Evolutionary conservation across 257 asterid genomes (phyloP).

Genomic region (Galeopsis tetrahit): DNA sequence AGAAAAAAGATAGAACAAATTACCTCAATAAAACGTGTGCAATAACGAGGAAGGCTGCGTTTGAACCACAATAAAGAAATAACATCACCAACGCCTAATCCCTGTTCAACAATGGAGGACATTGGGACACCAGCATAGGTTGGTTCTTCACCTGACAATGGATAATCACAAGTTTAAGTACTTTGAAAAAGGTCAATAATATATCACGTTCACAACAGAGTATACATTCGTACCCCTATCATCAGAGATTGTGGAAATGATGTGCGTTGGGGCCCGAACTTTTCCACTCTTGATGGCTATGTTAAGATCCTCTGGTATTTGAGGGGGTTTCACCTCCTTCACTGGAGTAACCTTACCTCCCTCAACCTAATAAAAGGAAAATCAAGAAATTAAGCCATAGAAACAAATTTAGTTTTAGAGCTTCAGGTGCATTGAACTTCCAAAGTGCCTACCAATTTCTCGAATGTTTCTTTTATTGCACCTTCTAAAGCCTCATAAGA

Average conservation of each 20-base stretch:
- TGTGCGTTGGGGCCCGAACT: constrained; percentile 99
- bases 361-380: constrained; percentile 53
- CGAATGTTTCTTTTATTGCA: constrained; percentile 78
- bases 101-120: constrained; percentile 97
- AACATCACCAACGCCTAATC: constrained; percentile 98
- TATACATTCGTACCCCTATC: constrained; percentile 71
- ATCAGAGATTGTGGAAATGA: constrained; percentile 96
- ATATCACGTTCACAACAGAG: constrained; percentile 4
- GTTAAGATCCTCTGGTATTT: constrained; percentile 96
- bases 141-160: constrained; percentile 92
- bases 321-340: constrained; percentile 93
- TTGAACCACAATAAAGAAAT: constrained; percentile 97
- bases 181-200: constrained; percentile 7
- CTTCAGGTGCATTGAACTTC: not conserved
- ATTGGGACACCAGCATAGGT: constrained; percentile 93
- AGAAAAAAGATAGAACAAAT: constrained; percentile 26
- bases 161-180: constrained; percentile 31
- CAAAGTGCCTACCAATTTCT: constrained; percentile 62
- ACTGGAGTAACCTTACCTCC: constrained; percentile 76
- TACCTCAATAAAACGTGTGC: constrained; percentile 97
- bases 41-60: constrained; percentile 96
- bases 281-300: constrained; percentile 94
- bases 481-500: constrained; percentile 95
- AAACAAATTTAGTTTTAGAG: constrained; percentile 10
- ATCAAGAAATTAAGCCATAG: constrained; percentile 33